These are phyloP conservation scores for Naganishia vaughanmartiniae DNA, from an alignment of 768 basidiomycete genomes.

Conservation along the genomic window DNA sequence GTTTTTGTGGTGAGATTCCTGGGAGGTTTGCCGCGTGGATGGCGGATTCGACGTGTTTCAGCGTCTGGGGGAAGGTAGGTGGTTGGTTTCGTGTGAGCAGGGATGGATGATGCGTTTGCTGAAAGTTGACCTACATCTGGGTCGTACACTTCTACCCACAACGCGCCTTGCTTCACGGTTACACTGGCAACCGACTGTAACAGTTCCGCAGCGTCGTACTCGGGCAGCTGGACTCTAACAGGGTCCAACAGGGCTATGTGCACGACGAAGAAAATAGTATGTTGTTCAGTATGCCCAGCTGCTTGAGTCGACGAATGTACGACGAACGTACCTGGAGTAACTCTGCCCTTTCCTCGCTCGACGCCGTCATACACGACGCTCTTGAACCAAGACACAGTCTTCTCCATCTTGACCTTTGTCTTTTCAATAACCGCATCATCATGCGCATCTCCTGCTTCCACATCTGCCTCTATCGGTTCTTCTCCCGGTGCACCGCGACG, in stretches of 20 bases:
- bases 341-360: conserved; percentile 45
- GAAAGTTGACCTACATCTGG: conserved; percentile 38
- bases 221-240: conserved; percentile 41
- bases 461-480: conserved; percentile 56
- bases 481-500: conserved; percentile 17
- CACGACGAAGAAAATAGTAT: not conserved
- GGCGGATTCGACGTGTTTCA: conserved; percentile 50
- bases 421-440: conserved; percentile 55
- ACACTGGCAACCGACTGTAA: conserved; percentile 48
- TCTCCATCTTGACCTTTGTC: conserved; percentile 51
- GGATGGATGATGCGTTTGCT: not conserved
- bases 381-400: conserved; percentile 52
- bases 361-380: conserved; percentile 52
- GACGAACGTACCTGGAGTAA: conserved; percentile 43
- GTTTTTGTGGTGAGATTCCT: conserved; percentile 47
- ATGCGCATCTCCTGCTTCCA: conserved; percentile 58
- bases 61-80: conserved; percentile 33
- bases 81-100: not conserved
- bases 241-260: conserved; percentile 49
- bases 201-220: conserved; percentile 33
- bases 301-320: not conserved
- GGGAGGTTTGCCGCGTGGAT: conserved; percentile 51
- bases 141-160: conserved; percentile 51
- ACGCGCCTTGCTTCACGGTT: conserved; percentile 42
- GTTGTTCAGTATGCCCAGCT: not conserved